Conservation (phyloP, 805 yeast species). For the Jamesozyma jinghongensis region DNA sequence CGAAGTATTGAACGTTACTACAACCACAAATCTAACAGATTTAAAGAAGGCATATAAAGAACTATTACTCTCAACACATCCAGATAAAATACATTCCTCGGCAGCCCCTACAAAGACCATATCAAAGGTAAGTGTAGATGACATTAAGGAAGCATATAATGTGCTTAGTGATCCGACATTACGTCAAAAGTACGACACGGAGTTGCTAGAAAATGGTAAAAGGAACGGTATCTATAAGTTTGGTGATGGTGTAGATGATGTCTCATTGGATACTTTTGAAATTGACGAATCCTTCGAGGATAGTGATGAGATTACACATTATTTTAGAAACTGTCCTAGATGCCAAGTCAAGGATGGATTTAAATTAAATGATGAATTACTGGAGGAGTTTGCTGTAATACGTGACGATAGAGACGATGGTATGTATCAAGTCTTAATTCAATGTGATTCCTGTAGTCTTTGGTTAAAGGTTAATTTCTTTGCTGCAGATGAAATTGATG, state of each 20-base stretch:
- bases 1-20: conserved; percentile 45
- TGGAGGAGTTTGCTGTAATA: conserved; percentile 42
- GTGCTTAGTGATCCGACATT: conserved; percentile 36
- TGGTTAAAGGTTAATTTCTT: conserved; percentile 73
- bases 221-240: conserved; percentile 29
- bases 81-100: conserved; percentile 49
- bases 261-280: conserved; percentile 54
- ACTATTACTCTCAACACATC: conserved; percentile 58
- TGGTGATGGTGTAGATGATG: conserved; percentile 64
- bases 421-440: conserved; percentile 61
- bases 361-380: conserved; percentile 48
- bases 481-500: conserved; percentile 15
- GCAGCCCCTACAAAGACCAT: no score
- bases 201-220: conserved; percentile 30
- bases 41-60: conserved; percentile 57
- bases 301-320: conserved; percentile 19
- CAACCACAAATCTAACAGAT: conserved; percentile 31
- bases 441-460: conserved; percentile 74
- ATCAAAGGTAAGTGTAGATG: conserved; percentile 17
- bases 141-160: conserved; percentile 57
- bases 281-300: conserved; percentile 9
- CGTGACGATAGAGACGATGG: conserved; percentile 27
- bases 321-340: conserved; percentile 53
- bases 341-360: conserved; percentile 50
- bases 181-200: conserved; percentile 45